Evolutionary conservation across 495 filamentous ascomycete genomes (phyloP), one percentile per base, ranked within the genome.

Genomic region (Penicillium simplicissimum): DNA sequence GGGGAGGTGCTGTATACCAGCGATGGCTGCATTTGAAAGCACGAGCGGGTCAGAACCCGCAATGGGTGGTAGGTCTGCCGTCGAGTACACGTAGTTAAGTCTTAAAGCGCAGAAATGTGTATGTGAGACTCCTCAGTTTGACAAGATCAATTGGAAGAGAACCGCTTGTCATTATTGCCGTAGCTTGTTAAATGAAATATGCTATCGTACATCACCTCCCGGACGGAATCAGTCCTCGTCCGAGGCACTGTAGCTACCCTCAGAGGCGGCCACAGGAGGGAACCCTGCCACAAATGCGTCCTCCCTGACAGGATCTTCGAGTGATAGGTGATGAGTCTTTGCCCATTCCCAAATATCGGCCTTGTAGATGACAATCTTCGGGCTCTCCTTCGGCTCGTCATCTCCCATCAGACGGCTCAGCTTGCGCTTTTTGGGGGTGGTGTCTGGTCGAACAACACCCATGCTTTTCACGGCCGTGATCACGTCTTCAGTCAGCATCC

Each of bases 401-500:
- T 74, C 60, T 28, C 53, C 61, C 34, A 55, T 51, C 31, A 66
- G 58, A 34, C 75, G 70, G 38, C 45, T 63, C 17, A 57, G 52
- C 60, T 74, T 79, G 23, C 73, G 72, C 58, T 76, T 79, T 48
- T 81, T 78, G 0, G 78, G 75, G 0, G 77, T 77, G 10, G 68
- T 75, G 4, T 80, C 82, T n/a, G 85, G 78, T 60, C 90, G 88
- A 36, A 88, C 77, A 35, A 93, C 81, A 8, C 84, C 87, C 89
- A 96, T 91, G 34, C 89, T 87, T 59, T 88, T 85, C 35, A 96
- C 78, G 28, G 91, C 84, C n/a, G 79, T 81, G 40, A 96, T 82
- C 33, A 93, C 88, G 74, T 97, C 93, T 49, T 96, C 93, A 4
- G 85, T 84, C 55, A 86, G 74, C 70, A 97, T 92, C 74, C 89